Percentiles rank a stretch among this genome's conserved stretches.
phyloP scores from a whole-genome alignment of 495 filamentous ascomycete species.

The Evernia prunastri region DNA sequence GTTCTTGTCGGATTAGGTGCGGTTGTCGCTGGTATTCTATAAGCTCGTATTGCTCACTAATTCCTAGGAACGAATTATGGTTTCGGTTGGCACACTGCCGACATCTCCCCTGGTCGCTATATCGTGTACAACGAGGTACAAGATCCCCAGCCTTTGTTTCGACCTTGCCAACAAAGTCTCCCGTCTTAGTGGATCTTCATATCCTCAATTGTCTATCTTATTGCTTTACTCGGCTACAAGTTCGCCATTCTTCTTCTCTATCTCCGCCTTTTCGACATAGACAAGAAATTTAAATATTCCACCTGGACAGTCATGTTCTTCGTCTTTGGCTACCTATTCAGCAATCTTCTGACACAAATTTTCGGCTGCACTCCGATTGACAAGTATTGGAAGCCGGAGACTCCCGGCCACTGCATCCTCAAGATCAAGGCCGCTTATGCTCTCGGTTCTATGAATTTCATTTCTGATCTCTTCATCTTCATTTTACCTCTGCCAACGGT shows the following conservation, averaged over 20 bases:
- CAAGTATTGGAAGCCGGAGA: no score
- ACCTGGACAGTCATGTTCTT: slow-evolving; percentile 39
- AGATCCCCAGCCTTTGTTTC: not conserved
- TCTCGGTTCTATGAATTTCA: slow-evolving; percentile 33
- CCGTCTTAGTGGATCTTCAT: slow-evolving; percentile 33
- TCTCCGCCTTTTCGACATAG: slow-evolving; percentile 35
- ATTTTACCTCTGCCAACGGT: slow-evolving; percentile 35
- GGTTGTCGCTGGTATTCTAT: slow-evolving; percentile 3
- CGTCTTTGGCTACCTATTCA: slow-evolving; percentile 37
- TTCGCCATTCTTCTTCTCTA: slow-evolving; percentile 36
- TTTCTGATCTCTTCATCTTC: slow-evolving; percentile 38
- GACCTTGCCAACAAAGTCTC: no score
- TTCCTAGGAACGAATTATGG: slow-evolving; percentile 6
- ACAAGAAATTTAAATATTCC: slow-evolving; percentile 34
- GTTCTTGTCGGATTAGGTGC: slow-evolving; percentile 23
- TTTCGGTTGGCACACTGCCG: slow-evolving; percentile 10
- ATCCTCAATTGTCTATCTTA: slow-evolving; percentile 35
- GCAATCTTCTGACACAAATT: slow-evolving; percentile 36
- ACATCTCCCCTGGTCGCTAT: not conserved
- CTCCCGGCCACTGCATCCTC: slow-evolving; percentile 38
- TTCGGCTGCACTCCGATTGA: slow-evolving; percentile 36
- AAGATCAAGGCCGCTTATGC: slow-evolving; percentile 29
- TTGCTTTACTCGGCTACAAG: slow-evolving; percentile 38
- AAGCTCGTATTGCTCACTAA: not conserved
- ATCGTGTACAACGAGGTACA: slow-evolving; percentile 6